Percentiles rank a stretch among this genome's conserved stretches.
phyloP scores from a whole-genome alignment of 2,329 filamentous ascomycete species.

The Amesomyces nigricolor region DNA sequence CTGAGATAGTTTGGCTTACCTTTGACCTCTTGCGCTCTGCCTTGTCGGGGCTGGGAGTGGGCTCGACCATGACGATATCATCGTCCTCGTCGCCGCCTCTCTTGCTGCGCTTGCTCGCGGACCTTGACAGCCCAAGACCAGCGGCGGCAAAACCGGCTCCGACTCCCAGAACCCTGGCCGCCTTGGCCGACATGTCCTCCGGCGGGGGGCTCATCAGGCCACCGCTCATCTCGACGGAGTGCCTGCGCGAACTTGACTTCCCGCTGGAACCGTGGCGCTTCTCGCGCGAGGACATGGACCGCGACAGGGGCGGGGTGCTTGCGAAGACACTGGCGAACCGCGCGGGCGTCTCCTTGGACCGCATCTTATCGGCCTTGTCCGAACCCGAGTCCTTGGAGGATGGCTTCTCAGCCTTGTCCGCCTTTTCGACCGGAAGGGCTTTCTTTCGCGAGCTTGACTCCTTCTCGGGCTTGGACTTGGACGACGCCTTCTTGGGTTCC shows the following conservation, averaged over 20 bases:
- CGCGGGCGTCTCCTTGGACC: slow-evolving; percentile 44
- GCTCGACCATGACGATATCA: slow-evolving; percentile 46
- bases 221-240: slow-evolving; percentile 59
- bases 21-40: slow-evolving; percentile 40
- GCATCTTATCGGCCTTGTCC: slow-evolving; percentile 51
- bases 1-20: slow-evolving; percentile 30
- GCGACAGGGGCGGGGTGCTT: slow-evolving; percentile 59
- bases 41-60: slow-evolving; percentile 42
- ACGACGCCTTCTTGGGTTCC: slow-evolving; percentile 53
- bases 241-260: slow-evolving; percentile 58
- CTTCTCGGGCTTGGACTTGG: slow-evolving; percentile 59
- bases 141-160: slow-evolving; percentile 28
- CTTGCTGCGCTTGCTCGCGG: slow-evolving; percentile 42
- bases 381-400: slow-evolving; percentile 18
- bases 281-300: slow-evolving; percentile 63
- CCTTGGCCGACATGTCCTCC: slow-evolving; percentile 68
- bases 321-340: slow-evolving; percentile 63
- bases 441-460: slow-evolving; percentile 38
- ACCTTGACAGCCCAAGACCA: slow-evolving; percentile 24
- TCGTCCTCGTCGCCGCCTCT: slow-evolving; percentile 34
- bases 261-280: slow-evolving; percentile 51
- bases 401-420: slow-evolving; percentile 14
- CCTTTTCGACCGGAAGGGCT: slow-evolving; percentile 32
- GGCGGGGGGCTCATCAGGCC: slow-evolving; percentile 68
- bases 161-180: slow-evolving; percentile 68